phyloP scores from a whole-genome alignment of 2,329 filamentous ascomycete genomes.

The Thelonectria discophora region DNA sequence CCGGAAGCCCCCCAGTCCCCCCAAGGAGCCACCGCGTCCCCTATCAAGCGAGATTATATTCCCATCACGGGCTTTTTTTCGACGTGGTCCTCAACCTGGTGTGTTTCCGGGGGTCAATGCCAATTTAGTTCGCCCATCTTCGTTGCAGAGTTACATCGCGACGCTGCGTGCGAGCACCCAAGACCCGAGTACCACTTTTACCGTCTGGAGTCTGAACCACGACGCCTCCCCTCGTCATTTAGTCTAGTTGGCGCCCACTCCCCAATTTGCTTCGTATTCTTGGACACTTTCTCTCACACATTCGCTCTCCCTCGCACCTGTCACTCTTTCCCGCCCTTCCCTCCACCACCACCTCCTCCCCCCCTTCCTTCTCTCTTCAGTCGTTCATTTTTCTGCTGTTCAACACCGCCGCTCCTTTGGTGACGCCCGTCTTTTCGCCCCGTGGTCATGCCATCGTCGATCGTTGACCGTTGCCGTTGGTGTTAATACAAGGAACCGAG shows the following conservation, averaged over 20 bases:
- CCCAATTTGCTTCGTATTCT: constrained; percentile 15
- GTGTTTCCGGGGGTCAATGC: constrained; percentile 21
- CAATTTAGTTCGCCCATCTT: constrained; percentile 22
- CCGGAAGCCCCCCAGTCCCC: neutral
- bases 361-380: constrained; percentile 10
- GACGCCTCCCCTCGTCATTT: constrained; percentile 30
- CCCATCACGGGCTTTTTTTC: constrained; percentile 25
- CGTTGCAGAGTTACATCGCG: constrained; percentile 14
- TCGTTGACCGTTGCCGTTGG: constrained; percentile 29
- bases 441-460: constrained; percentile 44
- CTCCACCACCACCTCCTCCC: neutral
- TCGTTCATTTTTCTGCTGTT: constrained; percentile 16
- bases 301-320: constrained; percentile 26
- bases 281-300: neutral
- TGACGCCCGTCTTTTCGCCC: constrained; percentile 35
- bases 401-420: constrained; percentile 29
- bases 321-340: constrained; percentile 10
- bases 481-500: constrained; percentile 25
- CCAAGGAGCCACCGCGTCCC: constrained; percentile 28
- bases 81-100: constrained; percentile 9
- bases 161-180: constrained; percentile 12
- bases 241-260: constrained; percentile 38
- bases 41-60: constrained; percentile 44
- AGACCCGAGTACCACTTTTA: constrained; percentile 21
- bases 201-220: constrained; percentile 22